These are phyloP conservation scores for Aspergillus unguis DNA, from an alignment of 2,329 filamentous ascomycete species.

Conservation along the genomic window DNA sequence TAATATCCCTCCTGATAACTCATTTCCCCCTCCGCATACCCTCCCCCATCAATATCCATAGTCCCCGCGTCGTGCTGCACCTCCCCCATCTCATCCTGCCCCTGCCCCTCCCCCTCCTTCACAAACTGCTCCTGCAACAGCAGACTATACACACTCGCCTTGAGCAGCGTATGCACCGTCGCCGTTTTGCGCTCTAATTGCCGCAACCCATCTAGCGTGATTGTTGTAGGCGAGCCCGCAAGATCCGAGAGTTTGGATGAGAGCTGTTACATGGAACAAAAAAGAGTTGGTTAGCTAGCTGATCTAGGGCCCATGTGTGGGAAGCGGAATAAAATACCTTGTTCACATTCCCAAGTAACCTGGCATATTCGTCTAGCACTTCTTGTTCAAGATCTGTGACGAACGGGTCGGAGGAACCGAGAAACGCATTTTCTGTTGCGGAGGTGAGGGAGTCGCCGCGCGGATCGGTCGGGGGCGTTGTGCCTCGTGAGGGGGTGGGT, in stretches of 20 bases:
- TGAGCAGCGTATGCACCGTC: conserved; percentile 89
- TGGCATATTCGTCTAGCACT: conserved; percentile 88
- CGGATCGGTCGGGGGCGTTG: conserved; percentile 1
- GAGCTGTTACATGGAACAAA: conserved; percentile 22
- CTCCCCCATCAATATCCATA: conserved; percentile 19
- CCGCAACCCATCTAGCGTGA: conserved; percentile 73
- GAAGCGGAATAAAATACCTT: conserved; percentile 53
- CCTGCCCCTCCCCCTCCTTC: conserved; percentile 51
- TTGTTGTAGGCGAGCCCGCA: conserved; percentile 67
- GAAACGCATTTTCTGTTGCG: conserved; percentile 34
- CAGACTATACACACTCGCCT: conserved; percentile 98
- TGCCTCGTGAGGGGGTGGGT: background rate
- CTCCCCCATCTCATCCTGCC: conserved; percentile 23
- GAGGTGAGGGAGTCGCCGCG: conserved; percentile 2
- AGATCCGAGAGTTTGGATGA: conserved; percentile 50
- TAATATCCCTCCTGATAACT: conserved; percentile 20
- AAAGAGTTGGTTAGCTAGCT: background rate
- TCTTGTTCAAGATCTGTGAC: conserved; percentile 84
- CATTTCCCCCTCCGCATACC: conserved; percentile 21
- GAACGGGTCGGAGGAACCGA: conserved; percentile 35
- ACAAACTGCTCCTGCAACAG: conserved; percentile 95
- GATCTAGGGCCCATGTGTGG: no score
- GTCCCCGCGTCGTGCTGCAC: conserved; percentile 21
- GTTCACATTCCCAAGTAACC: conserved; percentile 85
- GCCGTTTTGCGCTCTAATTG: conserved; percentile 92